These are phyloP conservation scores for Calocera cornea DNA, from an alignment of 768 basidiomycete genomes.

Conservation along the genomic window DNA sequence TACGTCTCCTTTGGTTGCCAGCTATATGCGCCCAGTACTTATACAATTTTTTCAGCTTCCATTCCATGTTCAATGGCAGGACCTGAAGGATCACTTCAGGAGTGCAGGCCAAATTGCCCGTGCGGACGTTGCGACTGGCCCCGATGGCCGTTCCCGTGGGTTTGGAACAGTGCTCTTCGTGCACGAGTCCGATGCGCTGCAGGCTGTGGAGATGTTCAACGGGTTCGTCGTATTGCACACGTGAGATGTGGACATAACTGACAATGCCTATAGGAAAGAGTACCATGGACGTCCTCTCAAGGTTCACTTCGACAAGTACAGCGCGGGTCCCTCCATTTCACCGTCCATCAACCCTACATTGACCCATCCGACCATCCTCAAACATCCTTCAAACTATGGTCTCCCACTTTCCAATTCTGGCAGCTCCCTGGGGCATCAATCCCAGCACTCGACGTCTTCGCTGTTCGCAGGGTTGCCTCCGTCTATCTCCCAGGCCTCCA, in stretches of 20 bases:
- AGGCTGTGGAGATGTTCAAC: slow-evolving; percentile 77
- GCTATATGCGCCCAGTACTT: background rate
- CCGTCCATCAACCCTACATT: background rate
- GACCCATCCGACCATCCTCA: background rate
- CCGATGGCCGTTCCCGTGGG: slow-evolving; percentile 78
- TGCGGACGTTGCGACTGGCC: slow-evolving; percentile 79
- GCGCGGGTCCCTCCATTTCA: background rate
- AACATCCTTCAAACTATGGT: background rate
- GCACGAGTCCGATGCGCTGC: slow-evolving; percentile 67
- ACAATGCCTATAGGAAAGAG: slow-evolving; percentile 47
- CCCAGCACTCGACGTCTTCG: background rate
- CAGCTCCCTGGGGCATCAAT: slow-evolving; percentile 3
- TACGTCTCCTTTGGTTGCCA: slow-evolving; percentile 29
- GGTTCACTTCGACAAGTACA: slow-evolving; percentile 83
- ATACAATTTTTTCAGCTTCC: slow-evolving; percentile 20
- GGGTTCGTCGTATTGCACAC: slow-evolving; percentile 41
- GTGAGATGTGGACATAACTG: background rate
- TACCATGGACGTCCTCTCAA: slow-evolving; percentile 77
- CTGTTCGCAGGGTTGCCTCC: background rate
- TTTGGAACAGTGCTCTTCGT: slow-evolving; percentile 87
- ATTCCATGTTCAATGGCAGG: slow-evolving; percentile 59
- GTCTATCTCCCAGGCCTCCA: background rate
- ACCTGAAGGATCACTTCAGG: slow-evolving; percentile 90
- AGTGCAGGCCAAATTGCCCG: slow-evolving; percentile 80
- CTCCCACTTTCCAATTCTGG: background rate